These are phyloP conservation scores for Lactarius akahatsu DNA, from an alignment of 768 basidiomycete species.

Conservation along the genomic window DNA sequence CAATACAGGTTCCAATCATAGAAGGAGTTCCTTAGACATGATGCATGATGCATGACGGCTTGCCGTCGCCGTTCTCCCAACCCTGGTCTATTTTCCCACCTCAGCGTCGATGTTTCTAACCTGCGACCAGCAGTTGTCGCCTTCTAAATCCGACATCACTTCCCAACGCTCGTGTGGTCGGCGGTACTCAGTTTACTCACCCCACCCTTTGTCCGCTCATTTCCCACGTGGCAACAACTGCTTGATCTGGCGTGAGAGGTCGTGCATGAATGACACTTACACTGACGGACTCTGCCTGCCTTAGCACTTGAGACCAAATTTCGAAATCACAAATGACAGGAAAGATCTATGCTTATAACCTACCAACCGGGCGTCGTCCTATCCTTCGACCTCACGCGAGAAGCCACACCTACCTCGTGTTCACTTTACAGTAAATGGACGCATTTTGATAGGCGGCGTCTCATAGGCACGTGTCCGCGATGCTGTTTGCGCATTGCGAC, in stretches of 20 bases:
- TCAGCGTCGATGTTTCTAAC: background rate
- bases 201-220: background rate
- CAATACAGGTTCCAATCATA: background rate
- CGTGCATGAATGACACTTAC: background rate
- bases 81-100: background rate
- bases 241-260: background rate
- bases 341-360: background rate
- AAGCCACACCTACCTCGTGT: constrained; percentile 10
- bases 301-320: background rate
- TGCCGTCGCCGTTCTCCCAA: background rate
- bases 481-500: constrained; percentile 17
- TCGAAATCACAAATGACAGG: background rate
- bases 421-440: background rate
- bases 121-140: background rate
- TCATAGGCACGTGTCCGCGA: constrained; percentile 13
- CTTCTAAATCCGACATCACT: background rate
- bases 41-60: background rate
- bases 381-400: background rate
- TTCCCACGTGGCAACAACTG: background rate
- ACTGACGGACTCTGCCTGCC: background rate
- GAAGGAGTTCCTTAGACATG: background rate
- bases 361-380: background rate
- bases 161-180: background rate
- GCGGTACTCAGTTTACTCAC: background rate
- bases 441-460: constrained; percentile 7